Base-by-base conservation (phyloP, 176 grass and related monocot species). In the Oryza officinalis region DNA sequence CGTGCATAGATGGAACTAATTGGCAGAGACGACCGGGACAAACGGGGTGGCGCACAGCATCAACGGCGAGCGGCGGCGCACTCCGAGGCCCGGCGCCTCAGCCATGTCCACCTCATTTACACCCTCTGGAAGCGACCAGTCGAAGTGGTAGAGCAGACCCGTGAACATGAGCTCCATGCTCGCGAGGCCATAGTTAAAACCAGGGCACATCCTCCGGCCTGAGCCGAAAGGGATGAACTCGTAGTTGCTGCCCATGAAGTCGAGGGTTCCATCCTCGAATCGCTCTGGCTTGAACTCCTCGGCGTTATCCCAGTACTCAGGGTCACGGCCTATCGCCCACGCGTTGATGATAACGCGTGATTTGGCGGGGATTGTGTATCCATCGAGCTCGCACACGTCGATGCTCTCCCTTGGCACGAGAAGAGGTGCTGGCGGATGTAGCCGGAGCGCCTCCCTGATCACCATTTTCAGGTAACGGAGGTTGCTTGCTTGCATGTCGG, bases 231-330 rank as follows among this genome's bases (percentile, higher is more conserved):
- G 73, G 23, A 85, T 54, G 60, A 61, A 69, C 41, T 85, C 40
- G 6, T 77, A 85, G 73, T 77, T 30, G 6, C 23, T 85, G 4
- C 83, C 83, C 17, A 22, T 70, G 4, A 50, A 77, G 14, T 85
- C 83, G 17, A 85, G 13, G 33, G 20, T 17, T 17, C 83, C 69
- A 4, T 40, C 73, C 11, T 67, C 57, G 45, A 85, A 85, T 4
- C 83, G 66, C 15, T 85, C 72, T 14, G 83, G 83, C 23, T 12
- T 52, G 63, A 85, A 85, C 60, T 77, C 61, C 63, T 85, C 73
- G 7, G 73, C 43, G 17, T 23, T 12, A 6, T 32, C 72, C 83
- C 83, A 85, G n/a, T 43, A 78, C 50, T 71, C 37, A 0, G 49
- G 27, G 52, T 59, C 52, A 2, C 20, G 52, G 2, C 52, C 52